Percentiles rank a stretch among this genome's conserved stretches.
phyloP scores from a whole-genome alignment of 2,329 filamentous ascomycete genomes.

The Hypoxylon sp. region DNA sequence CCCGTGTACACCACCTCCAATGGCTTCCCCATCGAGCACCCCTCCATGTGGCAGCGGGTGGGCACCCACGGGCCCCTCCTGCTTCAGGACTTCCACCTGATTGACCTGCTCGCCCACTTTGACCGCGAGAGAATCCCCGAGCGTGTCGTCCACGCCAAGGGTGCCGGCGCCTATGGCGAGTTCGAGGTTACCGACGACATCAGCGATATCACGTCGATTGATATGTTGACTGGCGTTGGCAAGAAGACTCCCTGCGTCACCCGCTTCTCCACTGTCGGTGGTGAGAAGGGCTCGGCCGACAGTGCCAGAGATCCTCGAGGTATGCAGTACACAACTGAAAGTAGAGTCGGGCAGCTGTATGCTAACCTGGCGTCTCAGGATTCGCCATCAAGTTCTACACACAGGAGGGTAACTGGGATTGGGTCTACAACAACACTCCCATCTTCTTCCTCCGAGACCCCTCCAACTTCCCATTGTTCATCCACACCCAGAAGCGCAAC shows the following conservation, averaged over 20 bases:
- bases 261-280: constrained; percentile 75
- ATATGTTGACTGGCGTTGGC: constrained; percentile 60
- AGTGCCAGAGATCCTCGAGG: constrained; percentile 64
- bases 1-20: constrained; percentile 62
- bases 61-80: constrained; percentile 46
- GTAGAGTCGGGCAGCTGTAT: constrained; percentile 5
- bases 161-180: constrained; percentile 50
- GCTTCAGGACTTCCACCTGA: constrained; percentile 43
- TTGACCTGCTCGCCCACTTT: constrained; percentile 43
- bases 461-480: constrained; percentile 77
- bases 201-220: constrained; percentile 53
- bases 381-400: constrained; percentile 77
- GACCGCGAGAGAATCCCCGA: constrained; percentile 59
- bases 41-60: constrained; percentile 40
- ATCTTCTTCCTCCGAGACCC: constrained; percentile 81
- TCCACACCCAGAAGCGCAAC: constrained; percentile 80
- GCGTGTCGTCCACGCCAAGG: constrained; percentile 53
- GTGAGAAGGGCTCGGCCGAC: constrained; percentile 72
- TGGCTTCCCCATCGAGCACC: constrained; percentile 40
- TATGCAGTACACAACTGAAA: constrained; percentile 8
- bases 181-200: constrained; percentile 59
- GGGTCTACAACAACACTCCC: constrained; percentile 79
- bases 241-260: constrained; percentile 67
- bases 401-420: constrained; percentile 76
- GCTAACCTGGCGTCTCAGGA: constrained; percentile 49